Evolutionary conservation across 176 grass and related monocot genomes (phyloP), one percentile per base, ranked within the genome.

Genomic region (Triticum monococcum): DNA sequence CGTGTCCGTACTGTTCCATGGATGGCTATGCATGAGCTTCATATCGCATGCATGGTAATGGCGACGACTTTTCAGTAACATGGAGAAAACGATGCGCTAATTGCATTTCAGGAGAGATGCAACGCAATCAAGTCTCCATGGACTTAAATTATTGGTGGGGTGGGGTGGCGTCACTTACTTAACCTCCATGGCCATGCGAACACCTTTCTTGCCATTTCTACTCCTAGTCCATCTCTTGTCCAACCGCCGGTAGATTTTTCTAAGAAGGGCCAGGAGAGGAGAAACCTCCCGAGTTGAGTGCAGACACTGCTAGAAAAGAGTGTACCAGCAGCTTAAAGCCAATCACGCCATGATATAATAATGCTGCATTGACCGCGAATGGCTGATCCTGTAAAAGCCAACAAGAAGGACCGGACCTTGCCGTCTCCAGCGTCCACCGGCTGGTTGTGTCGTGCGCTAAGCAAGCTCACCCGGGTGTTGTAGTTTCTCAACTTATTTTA

Each of bases 291-390:
- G 2, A 3, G 84, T 12, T 3, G 69, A 74, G 5, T 24, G 62
- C 54, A 2, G 25, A 75, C 69, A 33, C 25, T 22, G 82, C 54
- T 52, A 25, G 20, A 56, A 86, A 86, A 64, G 68, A 48, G 84
- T 41, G 65, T 22, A 28, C 26, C 43, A 56, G 64, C 22, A 50
- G 68, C 78, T 38, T 31, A 20, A 45, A 40, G 60, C 17, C 20
- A 6, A 45, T 45, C 10, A 45, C 43, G 11, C 10, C 45, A 73
- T 4, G 25, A 14, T 81, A n/a, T 54, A 50, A 16, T 52, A 71
- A 22, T 36, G 54, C 50, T 32, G 72, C 37, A 22, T 83, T 83
- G 72, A 46, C 80, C 23, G 4, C 40, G 6, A 73, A 40, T 9
- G 70, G 70, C 70, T 25, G 37, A 25, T 74, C 70, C n/a, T 28